Evolutionary conservation across 176 grass and related monocot species (phyloP), one percentile per base, ranked within the genome.

Genomic region (Stipa capillata): DNA sequence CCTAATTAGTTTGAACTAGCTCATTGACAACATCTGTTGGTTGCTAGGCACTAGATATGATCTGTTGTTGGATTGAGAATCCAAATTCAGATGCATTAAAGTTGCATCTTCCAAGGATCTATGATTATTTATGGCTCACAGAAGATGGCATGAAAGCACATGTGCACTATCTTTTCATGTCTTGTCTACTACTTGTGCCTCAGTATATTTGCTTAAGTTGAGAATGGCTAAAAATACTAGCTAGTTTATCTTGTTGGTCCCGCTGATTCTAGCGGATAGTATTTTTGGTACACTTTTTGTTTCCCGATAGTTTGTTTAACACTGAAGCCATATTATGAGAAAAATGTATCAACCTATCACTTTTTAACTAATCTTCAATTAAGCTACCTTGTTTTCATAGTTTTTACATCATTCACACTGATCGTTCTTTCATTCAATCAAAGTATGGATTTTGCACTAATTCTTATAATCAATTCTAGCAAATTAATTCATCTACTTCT

Each of bases 81-180:
- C 84, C 84, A 64, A 89, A 85, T 82, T 97, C 94, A 0, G 86
- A 97, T 54, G 86, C 81, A 69, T 87, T 97, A 56, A 97, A 84
- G 51, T 13, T 81, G 24, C 91, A 93, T 73, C 72, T 97, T 48
- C 87, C 87, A 72, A 88, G 93, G 67, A 43, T 97, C 17, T 73
- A 90, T 65, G 90, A 97, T 76, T 84, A 50, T 60, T 58, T 97
- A 31, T 97, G 93, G 93, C 4, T 97, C 25, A 82, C 93, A 2
- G 90, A 97, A 76, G 90, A 97, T 86, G 93, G 90, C 55, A 93
- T 97, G 93, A 90, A 88, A 73, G 82, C 89, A 79, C 75, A 94
- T 85, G 89, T 85, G 16, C 2, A 59, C 21, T 48, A 23, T 58
- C 5, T 53, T 60, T 28, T 44, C 1, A 36, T 65, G n/a, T 13